Base-by-base conservation (phyloP, 2,329 filamentous ascomycete species). In the Epichloe brachyelytri region DNA sequence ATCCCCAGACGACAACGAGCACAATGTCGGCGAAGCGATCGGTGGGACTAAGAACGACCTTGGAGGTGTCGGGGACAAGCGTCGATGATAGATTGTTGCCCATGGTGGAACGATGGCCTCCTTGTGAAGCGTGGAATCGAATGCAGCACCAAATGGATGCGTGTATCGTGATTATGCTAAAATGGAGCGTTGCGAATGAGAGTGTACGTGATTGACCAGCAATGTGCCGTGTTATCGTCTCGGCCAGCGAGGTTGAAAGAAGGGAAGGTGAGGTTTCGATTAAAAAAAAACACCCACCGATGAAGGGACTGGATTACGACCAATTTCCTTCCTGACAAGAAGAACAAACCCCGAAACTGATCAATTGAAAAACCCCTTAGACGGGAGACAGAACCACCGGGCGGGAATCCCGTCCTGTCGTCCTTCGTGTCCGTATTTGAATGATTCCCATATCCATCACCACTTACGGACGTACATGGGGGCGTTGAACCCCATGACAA, bases 61-160 rank as follows among this genome's bases (percentile, higher is more conserved):
- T 60, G 45, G 67, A 70, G 37, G 63, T 68, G 60, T 71, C 68
- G 38, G 65, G 63, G 49, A 62, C 60, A 43, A 67, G 60, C 17
- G 58, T 60, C 30, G 63, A 63, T n/a, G 69, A 72, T 30, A 71
- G 67, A 50, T 70, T 70, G 53, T 58, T 58, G 54, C 68, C 69
- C 69, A 72, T 72, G 44, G 47, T 41, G 5, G 17, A 5, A 22
- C 20, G n/a, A n/a, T n/a, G n/a, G n/a, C n/a, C n/a, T n/a, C n/a
- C n/a, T n/a, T n/a, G n/a, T n/a, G n/a, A n/a, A n/a, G n/a, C n/a
- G 22, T 26, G 22, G 6, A 26, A 8, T 2, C 0, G 22, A 6
- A 22, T 6, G 5, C 22, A 22, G 22, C 22, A 22, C 22, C 1
- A 22, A 22, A 26, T 2, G 22, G 22, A 26, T 7, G 22, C 22